These are phyloP conservation scores for Mycena rebaudengoi DNA, from an alignment of 768 basidiomycete species.

Conservation along the genomic window DNA sequence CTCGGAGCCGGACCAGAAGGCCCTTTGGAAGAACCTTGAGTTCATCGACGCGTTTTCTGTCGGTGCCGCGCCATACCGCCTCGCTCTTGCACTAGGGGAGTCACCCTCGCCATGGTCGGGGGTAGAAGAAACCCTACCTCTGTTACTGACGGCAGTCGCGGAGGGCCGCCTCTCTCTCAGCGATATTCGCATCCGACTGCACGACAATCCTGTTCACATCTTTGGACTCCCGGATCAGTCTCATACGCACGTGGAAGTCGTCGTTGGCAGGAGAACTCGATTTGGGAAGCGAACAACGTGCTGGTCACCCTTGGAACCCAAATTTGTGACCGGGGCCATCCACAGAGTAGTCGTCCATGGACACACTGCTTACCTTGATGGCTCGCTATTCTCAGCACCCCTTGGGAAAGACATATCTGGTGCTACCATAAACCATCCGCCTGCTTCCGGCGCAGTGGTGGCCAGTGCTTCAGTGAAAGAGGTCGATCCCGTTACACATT, in stretches of 20 bases:
- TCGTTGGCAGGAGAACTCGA: conserved; percentile 75
- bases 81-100: conserved; percentile 71
- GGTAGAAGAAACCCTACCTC: conserved; percentile 85
- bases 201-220: conserved; percentile 93
- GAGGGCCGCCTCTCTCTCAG: conserved; percentile 83
- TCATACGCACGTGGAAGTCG: conserved; percentile 92
- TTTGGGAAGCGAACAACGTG: conserved; percentile 58
- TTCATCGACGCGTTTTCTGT: conserved; percentile 92
- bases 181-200: conserved; percentile 81
- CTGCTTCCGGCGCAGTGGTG: conserved; percentile 18
- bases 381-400: conserved; percentile 65
- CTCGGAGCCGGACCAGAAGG: conserved; percentile 75
- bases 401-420: conserved; percentile 80
- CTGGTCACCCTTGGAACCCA: conserved; percentile 88
- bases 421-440: conserved; percentile 56
- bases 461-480: conserved; percentile 47
- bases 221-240: conserved; percentile 89
- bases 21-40: conserved; percentile 86
- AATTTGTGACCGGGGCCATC: conserved; percentile 72
- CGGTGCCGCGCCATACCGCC: conserved; percentile 81
- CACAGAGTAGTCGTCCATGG: conserved; percentile 93
- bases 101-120: conserved; percentile 77
- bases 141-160: conserved; percentile 86
- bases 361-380: conserved; percentile 90
- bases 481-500: conserved; percentile 26